Evolutionary conservation across 495 filamentous ascomycete genomes (phyloP).

Genomic region (Barbatosphaeria neglecta): DNA sequence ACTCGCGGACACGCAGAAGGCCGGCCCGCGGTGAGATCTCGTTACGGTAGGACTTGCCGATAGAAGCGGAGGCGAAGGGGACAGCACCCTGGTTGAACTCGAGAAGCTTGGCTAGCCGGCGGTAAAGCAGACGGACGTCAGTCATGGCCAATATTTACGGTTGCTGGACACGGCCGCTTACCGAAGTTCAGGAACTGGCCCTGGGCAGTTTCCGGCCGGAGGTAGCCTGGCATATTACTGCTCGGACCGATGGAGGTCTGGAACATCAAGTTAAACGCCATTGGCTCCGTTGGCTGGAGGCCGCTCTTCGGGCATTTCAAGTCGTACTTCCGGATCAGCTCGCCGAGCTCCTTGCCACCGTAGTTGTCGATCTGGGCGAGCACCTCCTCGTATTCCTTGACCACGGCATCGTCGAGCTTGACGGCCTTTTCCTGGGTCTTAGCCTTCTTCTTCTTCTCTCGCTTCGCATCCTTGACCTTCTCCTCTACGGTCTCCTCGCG

Average conservation of each 20-base stretch:
- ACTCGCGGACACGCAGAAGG: slow-evolving; percentile 68
- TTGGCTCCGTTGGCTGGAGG: slow-evolving; percentile 46
- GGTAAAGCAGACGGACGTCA: background rate
- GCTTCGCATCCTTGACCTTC: slow-evolving; percentile 40
- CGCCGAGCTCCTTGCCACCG: slow-evolving; percentile 55
- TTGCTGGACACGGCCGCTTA: slow-evolving; percentile 3
- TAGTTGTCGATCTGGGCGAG: slow-evolving; percentile 72
- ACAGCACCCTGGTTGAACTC: slow-evolving; percentile 64
- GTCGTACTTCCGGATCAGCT: slow-evolving; percentile 60
- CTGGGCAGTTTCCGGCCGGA: slow-evolving; percentile 65
- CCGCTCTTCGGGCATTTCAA: slow-evolving; percentile 55
- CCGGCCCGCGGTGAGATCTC: slow-evolving; percentile 67
- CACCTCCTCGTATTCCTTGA: slow-evolving; percentile 58
- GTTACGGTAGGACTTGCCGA: slow-evolving; percentile 71
- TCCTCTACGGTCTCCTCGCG: slow-evolving; percentile 59
- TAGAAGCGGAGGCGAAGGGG: slow-evolving; percentile 68
- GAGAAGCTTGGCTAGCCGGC: slow-evolving; percentile 43
- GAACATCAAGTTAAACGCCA: slow-evolving; percentile 76
- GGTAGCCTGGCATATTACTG: slow-evolving; percentile 44
- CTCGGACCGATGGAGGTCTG: slow-evolving; percentile 61
- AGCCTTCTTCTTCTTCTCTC: slow-evolving; percentile 44
- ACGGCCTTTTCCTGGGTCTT: slow-evolving; percentile 41
- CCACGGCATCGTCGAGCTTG: slow-evolving; percentile 55
- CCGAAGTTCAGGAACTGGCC: slow-evolving; percentile 65
- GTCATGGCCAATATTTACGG: background rate